Base-by-base conservation (phyloP, 1,284 basidiomycete species). In the Ceratobasidium sp. region DNA sequence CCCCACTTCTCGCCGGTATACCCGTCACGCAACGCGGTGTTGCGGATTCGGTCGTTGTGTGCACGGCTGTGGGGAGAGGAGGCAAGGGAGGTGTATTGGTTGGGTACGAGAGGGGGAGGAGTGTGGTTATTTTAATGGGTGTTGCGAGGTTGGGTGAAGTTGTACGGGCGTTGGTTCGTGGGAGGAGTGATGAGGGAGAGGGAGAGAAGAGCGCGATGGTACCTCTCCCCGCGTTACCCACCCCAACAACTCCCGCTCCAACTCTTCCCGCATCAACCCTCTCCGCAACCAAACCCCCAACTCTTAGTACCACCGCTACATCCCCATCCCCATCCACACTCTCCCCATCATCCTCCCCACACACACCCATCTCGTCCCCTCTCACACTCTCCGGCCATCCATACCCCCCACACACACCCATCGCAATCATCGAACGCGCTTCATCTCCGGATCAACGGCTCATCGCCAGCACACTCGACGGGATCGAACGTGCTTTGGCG, bases 11-110 rank as follows among this genome's bases (percentile, higher is more conserved):
- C 84, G 92, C 94, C 14, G 92, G 93, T 0, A 96, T 99, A 41
- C 96, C 97, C 0, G 93, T 99, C 35, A 99, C 97, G 0, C 97
- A 99, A 83, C 91, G 97, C 4, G 97, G 97, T 0, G 96, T 96
- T 0, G 94, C 96, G 0, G 96, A 99, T 81, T 92, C 90, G 0
- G 89, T 99, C 79, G 88, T 94, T 69, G 91, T 99, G 0, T 98
- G 96, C 84, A 99, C 97, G 0, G 97, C 96, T 0, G 96, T 99
- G 0, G 97, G 96, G 0, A 87, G 96, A 48, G 89, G 91, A 14
- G 97, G 97, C 0, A 93, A 93, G 81, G 89, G 90, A n/a, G 95
- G 97, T 30, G 88, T 89, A 66, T 85, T 99, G 38, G 96, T 96
- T 0, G 94, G 93, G 3, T 99, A 99, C 85, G 91, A 94, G 81